A percentile compares a stretch with the other conserved stretches of the same genome.
Evolutionary conservation across 2,329 filamentous ascomycete species (phyloP).

Genomic region (Akanthomyces dipterigenus): DNA sequence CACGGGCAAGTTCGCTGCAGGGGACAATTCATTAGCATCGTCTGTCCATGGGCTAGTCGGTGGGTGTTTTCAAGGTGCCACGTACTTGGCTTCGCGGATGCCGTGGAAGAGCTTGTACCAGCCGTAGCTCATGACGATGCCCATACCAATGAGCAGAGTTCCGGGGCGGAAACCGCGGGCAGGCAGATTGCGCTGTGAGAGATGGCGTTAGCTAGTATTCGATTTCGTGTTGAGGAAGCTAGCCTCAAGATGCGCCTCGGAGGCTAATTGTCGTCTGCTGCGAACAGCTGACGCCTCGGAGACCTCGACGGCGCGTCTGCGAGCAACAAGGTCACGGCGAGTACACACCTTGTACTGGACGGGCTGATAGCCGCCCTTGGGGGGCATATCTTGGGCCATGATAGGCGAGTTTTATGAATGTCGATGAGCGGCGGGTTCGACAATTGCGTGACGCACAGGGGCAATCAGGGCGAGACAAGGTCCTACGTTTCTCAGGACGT

Average conservation of each 20-base stretch:
- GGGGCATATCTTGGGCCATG: conserved; percentile 98
- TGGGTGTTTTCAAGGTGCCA: conserved; percentile 14
- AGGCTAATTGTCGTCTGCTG: not conserved
- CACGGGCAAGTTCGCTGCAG: conserved; percentile 78
- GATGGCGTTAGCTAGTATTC: conserved; percentile 14
- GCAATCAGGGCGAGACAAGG: not conserved
- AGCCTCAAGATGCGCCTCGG: not conserved
- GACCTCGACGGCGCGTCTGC: not conserved
- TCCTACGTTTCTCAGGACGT: not conserved
- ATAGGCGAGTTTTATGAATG: conserved; percentile 30
- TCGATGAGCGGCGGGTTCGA: conserved; percentile 10
- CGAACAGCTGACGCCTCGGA: not conserved
- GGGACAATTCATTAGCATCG: conserved; percentile 6
- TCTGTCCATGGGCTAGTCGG: not conserved
- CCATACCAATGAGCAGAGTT: conserved; percentile 69
- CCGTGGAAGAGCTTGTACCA: conserved; percentile 82
- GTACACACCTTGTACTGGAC: conserved; percentile 87
- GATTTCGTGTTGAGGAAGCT: not conserved
- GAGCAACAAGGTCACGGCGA: not conserved
- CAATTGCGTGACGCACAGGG: conserved; percentile 15
- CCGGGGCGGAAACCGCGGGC: conserved; percentile 82
- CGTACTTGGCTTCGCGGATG: conserved; percentile 86
- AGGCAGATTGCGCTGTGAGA: conserved; percentile 77
- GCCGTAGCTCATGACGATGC: conserved; percentile 76
- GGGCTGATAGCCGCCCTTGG: conserved; percentile 85